Base-by-base conservation (phyloP, 2,329 filamentous ascomycete genomes). In the Trichoderma citrinoviride region DNA sequence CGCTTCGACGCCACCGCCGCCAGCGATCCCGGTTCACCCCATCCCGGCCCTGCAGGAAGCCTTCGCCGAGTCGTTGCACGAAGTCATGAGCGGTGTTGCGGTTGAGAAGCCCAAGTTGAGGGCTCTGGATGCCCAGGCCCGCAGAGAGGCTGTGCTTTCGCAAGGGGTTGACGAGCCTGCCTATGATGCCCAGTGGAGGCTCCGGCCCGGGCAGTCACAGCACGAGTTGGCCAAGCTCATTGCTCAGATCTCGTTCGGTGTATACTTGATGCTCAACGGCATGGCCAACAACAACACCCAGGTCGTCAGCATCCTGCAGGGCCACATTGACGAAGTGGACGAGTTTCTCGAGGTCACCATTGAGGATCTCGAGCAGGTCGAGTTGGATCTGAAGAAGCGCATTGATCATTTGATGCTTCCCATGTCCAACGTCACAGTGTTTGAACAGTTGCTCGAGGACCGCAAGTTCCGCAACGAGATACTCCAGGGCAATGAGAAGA, bases 321-420 rank as follows among this genome's bases (percentile, higher is more conserved):
- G 87, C 15, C 94, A 98, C 76, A 95, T 98, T 67, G 91, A 97
- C 73, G 94, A 98, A 76, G 87, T 98, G 33, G 95, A 98, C 76
- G 89, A 90, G 71, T 97, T 97, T 72, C 81, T 98, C 40, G 92
- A 96, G 75, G 87, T 90, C 19, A 90, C 92, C 0, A 86, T 92
- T 49, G 93, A 96, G 71, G 94, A 97, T 74, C 87, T 97, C 58
- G 85, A 90, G 52, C 81, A 93, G 60, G 92, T 93, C 5, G 85
- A 88, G 50, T 82, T 87, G 66, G 95, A 98, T 74, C 87, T 98
- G 68, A 85, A 86, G 63, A 90, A 92, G 67, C 87, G 94, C 25
- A 88, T 96, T 67, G 88, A 90, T 66, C 90, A 90, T 74, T 81
- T 98, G 61, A 90, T 90, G 73, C 79, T 97, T 46, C 93, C 94